Evolutionary conservation across 495 filamentous ascomycete species (phyloP).

Genomic region (Darksidea phi): DNA sequence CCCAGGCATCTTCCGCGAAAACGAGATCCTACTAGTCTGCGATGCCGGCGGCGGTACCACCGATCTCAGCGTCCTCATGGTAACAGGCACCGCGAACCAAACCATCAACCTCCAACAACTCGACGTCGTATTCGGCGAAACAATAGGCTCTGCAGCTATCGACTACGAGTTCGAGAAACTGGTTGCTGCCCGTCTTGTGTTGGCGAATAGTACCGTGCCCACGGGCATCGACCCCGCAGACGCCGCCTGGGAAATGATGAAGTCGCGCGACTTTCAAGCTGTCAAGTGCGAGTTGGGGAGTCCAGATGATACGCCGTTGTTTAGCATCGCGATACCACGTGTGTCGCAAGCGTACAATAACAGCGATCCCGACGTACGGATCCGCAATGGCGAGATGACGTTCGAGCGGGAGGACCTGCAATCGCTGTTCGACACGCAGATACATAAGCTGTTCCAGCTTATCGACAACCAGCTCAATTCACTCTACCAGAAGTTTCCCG

Average conservation of each 20-base stretch:
- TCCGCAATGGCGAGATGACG: constrained; percentile 47
- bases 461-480: constrained; percentile 57
- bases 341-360: constrained; percentile 46
- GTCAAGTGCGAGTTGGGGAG: constrained; percentile 44
- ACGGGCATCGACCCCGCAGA: constrained; percentile 32
- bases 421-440: constrained; percentile 56
- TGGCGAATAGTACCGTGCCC: constrained; percentile 19
- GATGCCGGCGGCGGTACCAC: constrained; percentile 59
- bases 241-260: constrained; percentile 42
- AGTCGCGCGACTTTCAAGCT: constrained; percentile 38
- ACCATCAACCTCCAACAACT: constrained; percentile 44
- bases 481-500: constrained; percentile 48
- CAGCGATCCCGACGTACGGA: constrained; percentile 38
- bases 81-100: constrained; percentile 33
- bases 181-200: constrained; percentile 23
- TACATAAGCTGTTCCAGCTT: constrained; percentile 52
- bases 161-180: constrained; percentile 39
- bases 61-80: constrained; percentile 38
- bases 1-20: constrained; percentile 39
- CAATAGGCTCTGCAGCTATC: constrained; percentile 38
- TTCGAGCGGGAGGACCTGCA: constrained; percentile 50
- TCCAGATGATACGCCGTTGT: constrained; percentile 41
- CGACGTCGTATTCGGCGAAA: constrained; percentile 45
- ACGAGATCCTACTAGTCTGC: constrained; percentile 55
- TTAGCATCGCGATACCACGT: constrained; percentile 38